Conservation (phyloP, 257 asterid genomes). For the Penstemon newberryi region DNA sequence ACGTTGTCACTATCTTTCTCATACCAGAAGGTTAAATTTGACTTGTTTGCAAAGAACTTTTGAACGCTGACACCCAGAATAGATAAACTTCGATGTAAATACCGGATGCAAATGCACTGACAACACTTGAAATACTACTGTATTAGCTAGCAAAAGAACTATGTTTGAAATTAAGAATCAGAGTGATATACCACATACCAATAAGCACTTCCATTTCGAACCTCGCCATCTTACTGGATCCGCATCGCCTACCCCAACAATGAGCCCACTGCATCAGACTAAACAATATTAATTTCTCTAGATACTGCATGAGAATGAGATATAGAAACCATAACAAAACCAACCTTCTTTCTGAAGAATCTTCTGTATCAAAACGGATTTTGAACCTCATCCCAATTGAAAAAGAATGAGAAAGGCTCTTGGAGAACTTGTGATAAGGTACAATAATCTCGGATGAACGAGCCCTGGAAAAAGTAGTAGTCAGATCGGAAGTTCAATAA, state of each 20-base stretch:
- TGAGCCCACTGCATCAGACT: constrained; percentile 71
- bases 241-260: constrained; percentile 69
- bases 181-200: constrained; percentile 49
- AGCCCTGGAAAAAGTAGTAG: constrained; percentile 49
- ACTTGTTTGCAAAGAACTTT: too few species aligned
- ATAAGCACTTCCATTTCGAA: constrained; percentile 89
- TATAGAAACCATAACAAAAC: constrained; percentile 12
- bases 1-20: too few species aligned
- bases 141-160: neutral
- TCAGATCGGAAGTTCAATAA: neutral
- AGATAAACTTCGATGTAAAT: neutral
- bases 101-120: neutral
- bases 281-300: neutral
- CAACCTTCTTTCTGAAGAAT: constrained; percentile 90
- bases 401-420: constrained; percentile 63
- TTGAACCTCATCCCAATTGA: constrained; percentile 88
- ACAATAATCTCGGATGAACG: constrained; percentile 76
- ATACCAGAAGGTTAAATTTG: too few species aligned
- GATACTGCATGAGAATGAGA: neutral
- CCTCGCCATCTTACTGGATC: constrained; percentile 94
- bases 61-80: too few species aligned
- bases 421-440: constrained; percentile 71
- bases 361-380: constrained; percentile 81
- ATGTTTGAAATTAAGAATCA: neutral
- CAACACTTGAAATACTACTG: neutral